Evolutionary conservation across 441 rosid species (phyloP).

Genomic region (Populus hybrid): DNA sequence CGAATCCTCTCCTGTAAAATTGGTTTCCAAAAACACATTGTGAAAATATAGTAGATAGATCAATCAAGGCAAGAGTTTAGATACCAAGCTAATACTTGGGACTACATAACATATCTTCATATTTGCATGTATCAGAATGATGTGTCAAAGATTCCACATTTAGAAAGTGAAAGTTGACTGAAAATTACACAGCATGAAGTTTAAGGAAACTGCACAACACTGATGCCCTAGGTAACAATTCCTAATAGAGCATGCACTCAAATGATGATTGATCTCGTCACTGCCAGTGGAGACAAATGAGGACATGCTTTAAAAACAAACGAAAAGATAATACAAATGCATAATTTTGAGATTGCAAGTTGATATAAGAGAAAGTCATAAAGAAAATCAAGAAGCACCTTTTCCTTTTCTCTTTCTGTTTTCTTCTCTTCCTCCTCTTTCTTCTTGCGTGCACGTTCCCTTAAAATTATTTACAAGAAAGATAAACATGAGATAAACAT

Average conservation of each 20-base stretch:
- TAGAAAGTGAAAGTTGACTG: neutral
- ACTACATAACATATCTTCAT: neutral
- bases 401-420: slow-evolving; percentile 87
- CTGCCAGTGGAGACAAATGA: neutral
- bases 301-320: neutral
- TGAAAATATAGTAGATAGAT: neutral
- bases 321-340: neutral
- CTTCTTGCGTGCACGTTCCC: slow-evolving; percentile 97
- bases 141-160: neutral
- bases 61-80: neutral
- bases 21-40: neutral
- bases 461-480: slow-evolving; percentile 26
- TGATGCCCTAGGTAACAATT: neutral
- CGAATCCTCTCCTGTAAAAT: slow-evolving; percentile 82
- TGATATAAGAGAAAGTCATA: neutral
- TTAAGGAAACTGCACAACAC: neutral
- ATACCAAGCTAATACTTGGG: slow-evolving; percentile 3
- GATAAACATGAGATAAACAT: slow-evolving; percentile 12
- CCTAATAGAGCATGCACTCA: neutral
- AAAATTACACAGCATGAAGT: neutral
- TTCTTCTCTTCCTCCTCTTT: slow-evolving; percentile 93
- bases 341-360: slow-evolving; percentile 1
- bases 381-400: slow-evolving; percentile 44
- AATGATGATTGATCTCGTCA: neutral
- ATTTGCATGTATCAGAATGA: neutral